Evolutionary conservation across 2,329 filamentous ascomycete species (phyloP).

Genomic region (Aspergillus oerlinghausenensis): DNA sequence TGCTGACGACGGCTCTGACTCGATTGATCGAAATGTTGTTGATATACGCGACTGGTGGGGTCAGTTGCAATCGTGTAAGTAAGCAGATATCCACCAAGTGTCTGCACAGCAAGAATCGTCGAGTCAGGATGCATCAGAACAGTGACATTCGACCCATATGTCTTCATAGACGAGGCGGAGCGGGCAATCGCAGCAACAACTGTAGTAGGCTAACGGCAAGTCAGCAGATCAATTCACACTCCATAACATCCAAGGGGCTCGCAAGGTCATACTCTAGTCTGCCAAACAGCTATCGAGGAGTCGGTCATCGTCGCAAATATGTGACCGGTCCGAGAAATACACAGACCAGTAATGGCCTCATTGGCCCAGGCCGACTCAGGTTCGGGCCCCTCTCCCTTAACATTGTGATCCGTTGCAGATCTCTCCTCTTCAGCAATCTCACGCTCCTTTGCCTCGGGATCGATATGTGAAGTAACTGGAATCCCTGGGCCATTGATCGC

Average conservation of each 20-base stretch:
- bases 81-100: slow-evolving; percentile 78
- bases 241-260: slow-evolving; percentile 2
- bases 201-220: slow-evolving; percentile 67
- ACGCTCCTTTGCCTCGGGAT: slow-evolving; percentile 16
- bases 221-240: slow-evolving; percentile 22
- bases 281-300: slow-evolving; percentile 89
- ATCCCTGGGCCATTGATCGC: slow-evolving; percentile 44
- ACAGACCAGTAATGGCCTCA: slow-evolving; percentile 68
- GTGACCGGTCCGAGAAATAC: slow-evolving; percentile 73
- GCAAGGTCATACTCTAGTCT: slow-evolving; percentile 67
- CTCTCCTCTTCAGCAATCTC: slow-evolving; percentile 17
- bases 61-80: slow-evolving; percentile 91
- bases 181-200: slow-evolving; percentile 80
- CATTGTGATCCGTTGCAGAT: slow-evolving; percentile 23
- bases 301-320: slow-evolving; percentile 83
- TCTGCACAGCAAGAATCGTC: slow-evolving; percentile 86
- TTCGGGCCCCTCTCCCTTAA: slow-evolving; percentile 21
- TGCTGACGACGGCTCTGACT: slow-evolving; percentile 44
- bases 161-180: slow-evolving; percentile 70
- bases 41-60: slow-evolving; percentile 76
- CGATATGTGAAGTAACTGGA: slow-evolving; percentile 23
- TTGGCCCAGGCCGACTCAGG: slow-evolving; percentile 42
- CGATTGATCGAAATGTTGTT: slow-evolving; percentile 63
- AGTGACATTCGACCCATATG: slow-evolving; percentile 80
- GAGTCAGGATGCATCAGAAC: slow-evolving; percentile 87